phyloP scores from a whole-genome alignment of 495 filamentous ascomycete genomes.

The Rostrohypoxylon terebratum region DNA sequence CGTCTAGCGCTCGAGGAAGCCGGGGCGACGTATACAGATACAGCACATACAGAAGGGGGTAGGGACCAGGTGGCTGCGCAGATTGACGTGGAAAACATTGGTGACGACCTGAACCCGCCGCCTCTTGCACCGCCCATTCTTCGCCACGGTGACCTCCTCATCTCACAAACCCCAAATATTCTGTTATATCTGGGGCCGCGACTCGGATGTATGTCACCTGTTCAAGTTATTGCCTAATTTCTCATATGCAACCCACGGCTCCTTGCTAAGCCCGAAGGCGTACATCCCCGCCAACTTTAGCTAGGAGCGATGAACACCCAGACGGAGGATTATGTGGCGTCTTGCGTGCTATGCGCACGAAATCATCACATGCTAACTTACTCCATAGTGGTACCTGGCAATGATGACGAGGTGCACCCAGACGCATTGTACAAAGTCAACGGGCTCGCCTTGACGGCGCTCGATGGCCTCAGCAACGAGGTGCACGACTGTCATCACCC shows the following conservation, averaged over 20 bases:
- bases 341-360: background rate
- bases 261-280: too few relatives aligned
- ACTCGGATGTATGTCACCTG: slow-evolving; percentile 52
- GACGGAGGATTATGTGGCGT: background rate
- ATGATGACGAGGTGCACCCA: slow-evolving; percentile 55
- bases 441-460: slow-evolving; percentile 70
- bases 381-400: slow-evolving; percentile 52
- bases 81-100: slow-evolving; percentile 51
- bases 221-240: background rate
- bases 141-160: slow-evolving; percentile 66
- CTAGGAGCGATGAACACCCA: background rate
- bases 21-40: slow-evolving; percentile 69
- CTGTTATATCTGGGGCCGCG: slow-evolving; percentile 68
- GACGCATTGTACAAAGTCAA: slow-evolving; percentile 64
- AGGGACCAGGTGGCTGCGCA: slow-evolving; percentile 52
- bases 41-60: slow-evolving; percentile 56
- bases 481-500: slow-evolving; percentile 77
- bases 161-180: slow-evolving; percentile 74
- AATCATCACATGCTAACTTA: background rate
- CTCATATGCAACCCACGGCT: too few relatives aligned
- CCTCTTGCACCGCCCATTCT: slow-evolving; percentile 71
- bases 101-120: slow-evolving; percentile 66
- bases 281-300: too few relatives aligned
- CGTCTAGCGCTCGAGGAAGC: slow-evolving; percentile 73
- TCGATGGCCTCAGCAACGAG: slow-evolving; percentile 73